Evolutionary conservation across 495 filamentous ascomycete genomes (phyloP).

Genomic region (Trichocladium uniseriatum): DNA sequence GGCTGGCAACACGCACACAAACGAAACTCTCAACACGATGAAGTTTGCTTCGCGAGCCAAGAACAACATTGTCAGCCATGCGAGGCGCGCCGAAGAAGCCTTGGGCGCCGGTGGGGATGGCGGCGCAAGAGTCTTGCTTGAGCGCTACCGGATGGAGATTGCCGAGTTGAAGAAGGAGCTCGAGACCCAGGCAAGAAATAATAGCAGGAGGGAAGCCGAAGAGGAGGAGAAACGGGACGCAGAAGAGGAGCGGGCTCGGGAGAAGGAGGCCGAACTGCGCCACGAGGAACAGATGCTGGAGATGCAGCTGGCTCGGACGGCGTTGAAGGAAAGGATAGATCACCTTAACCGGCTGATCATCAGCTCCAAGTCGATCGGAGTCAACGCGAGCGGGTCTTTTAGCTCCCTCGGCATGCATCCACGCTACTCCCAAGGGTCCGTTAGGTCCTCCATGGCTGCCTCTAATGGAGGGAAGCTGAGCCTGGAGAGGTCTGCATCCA

Average conservation of each 20-base stretch:
- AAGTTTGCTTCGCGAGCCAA: slow-evolving; percentile 95
- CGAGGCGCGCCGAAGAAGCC: slow-evolving; percentile 88
- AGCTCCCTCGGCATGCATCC: slow-evolving; percentile 64
- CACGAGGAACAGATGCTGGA: slow-evolving; percentile 97
- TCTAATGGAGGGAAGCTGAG: slow-evolving; percentile 53
- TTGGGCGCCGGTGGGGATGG: slow-evolving; percentile 66
- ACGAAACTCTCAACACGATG: slow-evolving; percentile 87
- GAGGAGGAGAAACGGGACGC: slow-evolving; percentile 49
- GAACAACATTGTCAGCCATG: slow-evolving; percentile 96
- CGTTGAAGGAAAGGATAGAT: slow-evolving; percentile 93
- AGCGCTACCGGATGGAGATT: slow-evolving; percentile 93
- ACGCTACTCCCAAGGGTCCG: slow-evolving; percentile 49
- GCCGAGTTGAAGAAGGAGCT: slow-evolving; percentile 71
- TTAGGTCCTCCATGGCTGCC: slow-evolving; percentile 63
- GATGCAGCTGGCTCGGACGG: slow-evolving; percentile 93
- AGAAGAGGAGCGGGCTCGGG: slow-evolving; percentile 58
- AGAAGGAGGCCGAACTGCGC: slow-evolving; percentile 71
- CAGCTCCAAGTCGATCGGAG: slow-evolving; percentile 88
- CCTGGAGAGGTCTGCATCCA: slow-evolving; percentile 54
- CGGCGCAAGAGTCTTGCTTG: slow-evolving; percentile 76
- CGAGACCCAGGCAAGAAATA: slow-evolving; percentile 57
- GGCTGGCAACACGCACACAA: slow-evolving; percentile 57
- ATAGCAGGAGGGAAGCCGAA: slow-evolving; percentile 56
- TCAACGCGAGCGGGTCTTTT: slow-evolving; percentile 66
- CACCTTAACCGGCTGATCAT: slow-evolving; percentile 93